Percentiles rank a stretch among this genome's conserved stretches.
These are phyloP conservation scores for Omphalea diandra DNA, from an alignment of 441 rosid genomes.

Conservation along the genomic window DNA sequence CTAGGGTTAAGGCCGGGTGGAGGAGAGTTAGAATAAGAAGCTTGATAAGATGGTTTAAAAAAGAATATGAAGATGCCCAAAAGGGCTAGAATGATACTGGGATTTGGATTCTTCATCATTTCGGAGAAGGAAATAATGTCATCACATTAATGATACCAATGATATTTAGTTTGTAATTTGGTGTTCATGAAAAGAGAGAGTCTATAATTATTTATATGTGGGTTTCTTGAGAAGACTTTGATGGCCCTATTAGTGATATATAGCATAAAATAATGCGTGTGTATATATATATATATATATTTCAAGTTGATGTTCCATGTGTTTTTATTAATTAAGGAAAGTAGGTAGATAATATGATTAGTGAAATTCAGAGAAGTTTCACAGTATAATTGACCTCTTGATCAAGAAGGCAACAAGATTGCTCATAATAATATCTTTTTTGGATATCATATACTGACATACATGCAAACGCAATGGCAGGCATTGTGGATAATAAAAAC, in stretches of 20 bases:
- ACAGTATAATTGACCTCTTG: constrained; percentile 26
- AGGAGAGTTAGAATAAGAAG: constrained; percentile 13
- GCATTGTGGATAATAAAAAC: background rate
- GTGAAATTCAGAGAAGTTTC: constrained; percentile 31
- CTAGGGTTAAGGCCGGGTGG: constrained; percentile 47
- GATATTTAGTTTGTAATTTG: background rate
- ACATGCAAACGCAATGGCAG: constrained; percentile 13
- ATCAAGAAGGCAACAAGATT: constrained; percentile 7
- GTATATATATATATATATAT: background rate
- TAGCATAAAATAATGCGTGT: constrained; percentile 12
- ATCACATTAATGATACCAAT: background rate
- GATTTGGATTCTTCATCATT: constrained; percentile 27
- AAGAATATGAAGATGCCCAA: constrained; percentile 27
- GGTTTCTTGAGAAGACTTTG: constrained; percentile 16
- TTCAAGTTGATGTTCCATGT: background rate
- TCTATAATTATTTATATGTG: constrained; percentile 3
- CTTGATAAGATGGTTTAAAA: constrained; percentile 28
- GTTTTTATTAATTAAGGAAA: constrained; percentile 4
- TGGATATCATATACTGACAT: background rate
- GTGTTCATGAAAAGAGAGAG: background rate
- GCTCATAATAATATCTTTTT: background rate
- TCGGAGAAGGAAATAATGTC: constrained; percentile 1
- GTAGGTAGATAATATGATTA: background rate
- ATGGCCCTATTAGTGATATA: constrained; percentile 18
- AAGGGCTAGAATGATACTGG: constrained; percentile 25